Evolutionary conservation across 73 alveolate species (phyloP).

Genomic region (Stentor coeruleus): DNA sequence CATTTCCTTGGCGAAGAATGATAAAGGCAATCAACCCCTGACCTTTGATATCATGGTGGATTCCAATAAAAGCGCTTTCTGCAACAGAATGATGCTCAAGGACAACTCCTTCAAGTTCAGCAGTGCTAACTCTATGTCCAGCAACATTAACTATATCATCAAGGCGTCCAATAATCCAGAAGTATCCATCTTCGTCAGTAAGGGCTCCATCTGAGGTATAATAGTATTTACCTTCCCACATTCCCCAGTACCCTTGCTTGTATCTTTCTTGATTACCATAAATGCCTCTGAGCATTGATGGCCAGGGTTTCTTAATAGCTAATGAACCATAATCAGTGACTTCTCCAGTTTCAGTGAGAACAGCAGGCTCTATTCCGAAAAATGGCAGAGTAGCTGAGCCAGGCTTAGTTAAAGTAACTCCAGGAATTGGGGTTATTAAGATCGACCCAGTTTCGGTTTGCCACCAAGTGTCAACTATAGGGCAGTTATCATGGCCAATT

Average conservation of each 20-base stretch:
- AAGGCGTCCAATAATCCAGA: slow-evolving; percentile 84
- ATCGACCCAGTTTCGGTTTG: slow-evolving; percentile 96
- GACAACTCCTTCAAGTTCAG: slow-evolving; percentile 72
- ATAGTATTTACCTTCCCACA: slow-evolving; percentile 47
- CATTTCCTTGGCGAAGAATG: slow-evolving; percentile 29
- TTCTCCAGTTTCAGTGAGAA: background rate
- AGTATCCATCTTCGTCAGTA: slow-evolving; percentile 83
- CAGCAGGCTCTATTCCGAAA: slow-evolving; percentile 46
- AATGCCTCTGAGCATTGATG: slow-evolving; percentile 23
- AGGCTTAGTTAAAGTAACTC: slow-evolving; percentile 42
- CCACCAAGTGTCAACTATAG: slow-evolving; percentile 98
- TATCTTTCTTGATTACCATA: background rate
- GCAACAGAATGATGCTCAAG: slow-evolving; percentile 54
- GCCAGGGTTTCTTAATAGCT: slow-evolving; percentile 29
- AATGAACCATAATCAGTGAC: slow-evolving; percentile 22
- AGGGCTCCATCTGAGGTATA: slow-evolving; percentile 82
- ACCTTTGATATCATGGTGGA: slow-evolving; percentile 74
- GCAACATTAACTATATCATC: slow-evolving; percentile 85
- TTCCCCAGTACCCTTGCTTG: slow-evolving; percentile 22
- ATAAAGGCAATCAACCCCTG: slow-evolving; percentile 58
- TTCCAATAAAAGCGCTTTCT: slow-evolving; percentile 84
- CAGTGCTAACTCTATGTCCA: slow-evolving; percentile 86
- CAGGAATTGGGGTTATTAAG: slow-evolving; percentile 41
- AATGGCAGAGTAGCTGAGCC: slow-evolving; percentile 49
- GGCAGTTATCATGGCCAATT: slow-evolving; percentile 18